Conservation (phyloP, 2,329 filamentous ascomycete genomes). For the Sporothrix globosa region DNA sequence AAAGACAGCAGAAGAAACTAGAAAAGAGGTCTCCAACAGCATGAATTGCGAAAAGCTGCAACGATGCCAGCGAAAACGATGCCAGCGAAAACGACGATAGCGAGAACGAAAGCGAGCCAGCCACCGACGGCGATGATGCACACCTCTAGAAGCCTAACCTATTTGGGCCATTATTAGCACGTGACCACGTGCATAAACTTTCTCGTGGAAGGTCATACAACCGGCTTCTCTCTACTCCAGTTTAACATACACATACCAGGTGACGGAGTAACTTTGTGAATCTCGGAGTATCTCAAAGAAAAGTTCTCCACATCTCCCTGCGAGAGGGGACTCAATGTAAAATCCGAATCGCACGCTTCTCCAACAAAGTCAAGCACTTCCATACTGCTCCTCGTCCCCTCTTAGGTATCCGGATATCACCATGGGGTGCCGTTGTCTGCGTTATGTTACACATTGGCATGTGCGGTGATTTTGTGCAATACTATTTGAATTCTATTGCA, state of each 20-base stretch:
- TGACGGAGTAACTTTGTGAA: conserved; percentile 2
- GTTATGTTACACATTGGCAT: neutral
- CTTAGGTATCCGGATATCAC: neutral
- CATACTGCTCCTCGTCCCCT: neutral
- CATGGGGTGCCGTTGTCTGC: neutral
- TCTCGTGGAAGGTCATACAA: neutral
- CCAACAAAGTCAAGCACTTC: neutral
- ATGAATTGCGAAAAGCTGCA: neutral
- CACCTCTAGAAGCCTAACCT: too few species aligned
- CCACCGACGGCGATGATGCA: neutral
- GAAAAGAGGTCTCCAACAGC: neutral
- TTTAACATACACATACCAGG: neutral
- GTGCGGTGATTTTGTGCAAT: too few species aligned
- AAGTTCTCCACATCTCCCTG: too few species aligned
- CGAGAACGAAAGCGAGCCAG: conserved; percentile 14
- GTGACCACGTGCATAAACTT: neutral
- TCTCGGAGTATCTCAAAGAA: conserved; percentile 9
- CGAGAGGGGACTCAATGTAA: neutral
- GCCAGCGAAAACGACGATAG: neutral
- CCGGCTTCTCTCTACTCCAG: neutral
- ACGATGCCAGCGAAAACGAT: neutral
- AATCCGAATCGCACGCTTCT: neutral
- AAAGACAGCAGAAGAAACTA: neutral
- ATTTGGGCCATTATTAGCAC: neutral
- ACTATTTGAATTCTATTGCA: too few species aligned